phyloP scores from a whole-genome alignment of 1,139 yeast species.

The Zygosaccharomyces pseudobailii region DNA sequence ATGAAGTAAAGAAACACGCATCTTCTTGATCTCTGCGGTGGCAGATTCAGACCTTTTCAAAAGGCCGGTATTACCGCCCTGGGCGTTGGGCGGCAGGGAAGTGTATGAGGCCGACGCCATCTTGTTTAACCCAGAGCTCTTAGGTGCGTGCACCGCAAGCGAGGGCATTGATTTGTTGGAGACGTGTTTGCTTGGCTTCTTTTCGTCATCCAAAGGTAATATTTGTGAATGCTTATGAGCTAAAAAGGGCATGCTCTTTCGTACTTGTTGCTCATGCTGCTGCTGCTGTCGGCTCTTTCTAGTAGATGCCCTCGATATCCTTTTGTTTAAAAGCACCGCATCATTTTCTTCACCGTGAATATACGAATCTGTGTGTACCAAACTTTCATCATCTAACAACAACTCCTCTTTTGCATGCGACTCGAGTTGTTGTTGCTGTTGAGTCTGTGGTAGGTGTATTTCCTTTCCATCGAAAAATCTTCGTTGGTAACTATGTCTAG shows the following conservation, averaged over 20 bases:
- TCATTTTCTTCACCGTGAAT: slow-evolving; percentile 25
- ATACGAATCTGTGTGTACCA: slow-evolving; percentile 27
- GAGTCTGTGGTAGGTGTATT: not conserved
- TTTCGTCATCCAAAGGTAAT: slow-evolving; percentile 19
- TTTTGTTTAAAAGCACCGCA: slow-evolving; percentile 20
- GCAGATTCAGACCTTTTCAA: slow-evolving; percentile 31
- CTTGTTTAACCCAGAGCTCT: slow-evolving; percentile 1
- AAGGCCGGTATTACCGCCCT: slow-evolving; percentile 5
- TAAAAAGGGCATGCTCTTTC: slow-evolving; percentile 27
- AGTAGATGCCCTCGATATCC: slow-evolving; percentile 18
- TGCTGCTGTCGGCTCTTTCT: slow-evolving; percentile 15
- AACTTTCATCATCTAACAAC: slow-evolving; percentile 12
- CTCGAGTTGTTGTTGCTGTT: not conserved
- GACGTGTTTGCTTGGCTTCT: slow-evolving; percentile 2
- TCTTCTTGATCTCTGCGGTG: slow-evolving; percentile 30
- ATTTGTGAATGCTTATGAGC: slow-evolving; percentile 33
- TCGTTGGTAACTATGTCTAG: not conserved
- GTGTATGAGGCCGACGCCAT: slow-evolving; percentile 12
- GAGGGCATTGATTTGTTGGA: slow-evolving; percentile 16
- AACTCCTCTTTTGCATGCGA: slow-evolving; percentile 6
- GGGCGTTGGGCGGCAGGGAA: slow-evolving; percentile 13
- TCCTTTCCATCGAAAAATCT: not conserved
- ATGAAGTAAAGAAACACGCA: slow-evolving; percentile 28
- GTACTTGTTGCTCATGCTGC: slow-evolving; percentile 5
- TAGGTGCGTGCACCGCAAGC: slow-evolving; percentile 11